phyloP scores from a whole-genome alignment of 2,329 filamentous ascomycete genomes.

The Lasiodiplodia hormozganensis region DNA sequence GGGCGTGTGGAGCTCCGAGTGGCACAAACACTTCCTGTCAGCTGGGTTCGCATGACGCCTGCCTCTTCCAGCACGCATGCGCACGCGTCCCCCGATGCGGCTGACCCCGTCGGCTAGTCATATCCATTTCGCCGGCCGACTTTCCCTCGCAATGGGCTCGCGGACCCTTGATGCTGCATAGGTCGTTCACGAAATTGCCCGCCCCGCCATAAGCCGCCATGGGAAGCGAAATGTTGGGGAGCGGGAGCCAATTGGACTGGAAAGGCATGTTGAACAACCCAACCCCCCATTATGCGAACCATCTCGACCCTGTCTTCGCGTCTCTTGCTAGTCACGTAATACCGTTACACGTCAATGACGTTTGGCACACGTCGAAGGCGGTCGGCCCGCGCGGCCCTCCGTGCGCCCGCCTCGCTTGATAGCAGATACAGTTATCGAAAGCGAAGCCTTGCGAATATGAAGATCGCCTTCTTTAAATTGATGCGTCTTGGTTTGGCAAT shows the following conservation, averaged over 20 bases:
- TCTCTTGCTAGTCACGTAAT: background rate
- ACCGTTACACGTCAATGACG: constrained; percentile 3
- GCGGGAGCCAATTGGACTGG: background rate
- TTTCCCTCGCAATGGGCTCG: background rate
- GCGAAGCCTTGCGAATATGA: constrained; percentile 14
- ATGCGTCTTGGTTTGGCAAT: background rate
- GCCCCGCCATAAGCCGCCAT: background rate
- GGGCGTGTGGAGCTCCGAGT: constrained; percentile 9
- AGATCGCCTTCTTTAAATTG: constrained; percentile 5
- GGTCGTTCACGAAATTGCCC: constrained; percentile 1
- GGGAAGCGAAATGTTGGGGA: too few relatives aligned
- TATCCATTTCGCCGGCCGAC: constrained; percentile 5
- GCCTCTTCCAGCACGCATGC: background rate
- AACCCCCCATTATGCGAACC: background rate
- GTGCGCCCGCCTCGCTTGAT: constrained; percentile 21
- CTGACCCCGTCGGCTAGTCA: background rate
- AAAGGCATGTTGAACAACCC: background rate
- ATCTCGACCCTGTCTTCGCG: background rate
- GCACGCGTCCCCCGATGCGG: background rate
- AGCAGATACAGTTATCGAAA: constrained; percentile 12
- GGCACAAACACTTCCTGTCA: constrained; percentile 6
- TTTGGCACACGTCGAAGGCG: constrained; percentile 1
- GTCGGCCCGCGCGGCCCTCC: constrained; percentile 1
- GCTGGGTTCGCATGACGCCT: constrained; percentile 2
- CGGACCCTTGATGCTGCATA: background rate